Evolutionary conservation across 495 filamentous ascomycete genomes (phyloP).

Genomic region (Neurospora tetraspora): DNA sequence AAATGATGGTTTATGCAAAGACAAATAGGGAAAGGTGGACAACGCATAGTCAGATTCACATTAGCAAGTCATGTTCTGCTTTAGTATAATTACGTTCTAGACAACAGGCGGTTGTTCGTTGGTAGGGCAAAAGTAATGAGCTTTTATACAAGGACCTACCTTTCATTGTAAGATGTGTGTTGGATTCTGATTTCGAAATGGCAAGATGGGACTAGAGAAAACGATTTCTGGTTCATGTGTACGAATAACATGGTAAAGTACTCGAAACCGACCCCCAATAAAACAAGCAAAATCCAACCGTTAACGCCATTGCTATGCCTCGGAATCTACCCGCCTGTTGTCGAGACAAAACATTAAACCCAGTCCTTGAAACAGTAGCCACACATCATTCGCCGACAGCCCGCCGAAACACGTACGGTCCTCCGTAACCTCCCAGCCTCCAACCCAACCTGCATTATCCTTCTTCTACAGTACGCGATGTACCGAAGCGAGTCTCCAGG

Average conservation of each 20-base stretch:
- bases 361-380: not conserved
- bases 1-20: not conserved
- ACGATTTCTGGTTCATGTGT: not conserved
- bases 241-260: not conserved
- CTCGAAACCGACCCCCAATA: not conserved
- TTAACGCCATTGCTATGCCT: constrained; percentile 16
- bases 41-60: not conserved
- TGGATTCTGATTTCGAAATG: not conserved
- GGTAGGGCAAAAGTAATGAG: not conserved
- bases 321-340: not conserved
- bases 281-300: not conserved
- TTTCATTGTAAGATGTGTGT: not conserved
- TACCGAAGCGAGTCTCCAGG: not conserved
- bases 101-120: not conserved
- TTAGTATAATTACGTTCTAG: not conserved
- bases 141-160: not conserved
- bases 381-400: not conserved
- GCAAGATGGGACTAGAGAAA: not conserved
- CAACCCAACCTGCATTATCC: not conserved
- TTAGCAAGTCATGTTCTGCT: not conserved
- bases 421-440: not conserved
- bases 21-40: not conserved
- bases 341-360: not conserved
- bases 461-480: not conserved
- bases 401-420: not conserved